These are phyloP conservation scores for Lipomyces lipofer DNA, from an alignment of 805 yeast genomes.

Conservation along the genomic window DNA sequence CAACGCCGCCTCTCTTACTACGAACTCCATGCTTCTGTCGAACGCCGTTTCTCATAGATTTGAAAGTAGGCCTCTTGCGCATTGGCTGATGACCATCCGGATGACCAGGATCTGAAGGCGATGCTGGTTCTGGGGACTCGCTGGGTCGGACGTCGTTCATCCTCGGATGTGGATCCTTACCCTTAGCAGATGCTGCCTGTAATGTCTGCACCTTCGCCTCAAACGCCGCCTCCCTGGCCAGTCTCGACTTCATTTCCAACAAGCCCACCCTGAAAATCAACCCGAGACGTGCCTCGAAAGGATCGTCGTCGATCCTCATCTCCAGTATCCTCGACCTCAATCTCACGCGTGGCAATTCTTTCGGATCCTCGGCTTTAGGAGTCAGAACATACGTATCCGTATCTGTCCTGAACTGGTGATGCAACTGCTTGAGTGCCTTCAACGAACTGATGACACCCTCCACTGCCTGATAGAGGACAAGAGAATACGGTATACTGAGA, in stretches of 20 bases:
- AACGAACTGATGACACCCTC: constrained; percentile 70
- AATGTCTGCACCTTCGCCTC: constrained; percentile 40
- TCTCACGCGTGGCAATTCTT: constrained; percentile 48
- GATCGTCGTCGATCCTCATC: constrained; percentile 79
- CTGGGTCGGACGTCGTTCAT: neutral
- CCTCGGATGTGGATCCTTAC: no score
- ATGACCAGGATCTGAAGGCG: neutral
- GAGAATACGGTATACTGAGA: constrained; percentile 63
- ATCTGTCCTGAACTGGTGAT: constrained; percentile 37
- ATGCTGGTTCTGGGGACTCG: neutral
- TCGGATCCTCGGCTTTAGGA: constrained; percentile 34
- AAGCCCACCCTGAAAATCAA: constrained; percentile 64
- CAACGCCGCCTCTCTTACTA: neutral
- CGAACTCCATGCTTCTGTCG: constrained; percentile 6
- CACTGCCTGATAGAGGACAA: constrained; percentile 73
- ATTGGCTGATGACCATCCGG: neutral
- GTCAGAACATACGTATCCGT: constrained; percentile 28
- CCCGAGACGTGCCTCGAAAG: constrained; percentile 75
- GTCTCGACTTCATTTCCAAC: constrained; percentile 55
- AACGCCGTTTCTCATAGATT: constrained; percentile 13
- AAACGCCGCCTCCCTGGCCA: constrained; percentile 50
- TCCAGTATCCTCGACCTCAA: constrained; percentile 58
- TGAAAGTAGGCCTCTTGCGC: constrained; percentile 11
- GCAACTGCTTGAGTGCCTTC: constrained; percentile 63
- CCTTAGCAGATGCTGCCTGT: constrained; percentile 5